Percentiles rank a stretch among this genome's conserved stretches.
Evolutionary conservation across 2,329 filamentous ascomycete genomes (phyloP).

Genomic region (Penicillium sp.): DNA sequence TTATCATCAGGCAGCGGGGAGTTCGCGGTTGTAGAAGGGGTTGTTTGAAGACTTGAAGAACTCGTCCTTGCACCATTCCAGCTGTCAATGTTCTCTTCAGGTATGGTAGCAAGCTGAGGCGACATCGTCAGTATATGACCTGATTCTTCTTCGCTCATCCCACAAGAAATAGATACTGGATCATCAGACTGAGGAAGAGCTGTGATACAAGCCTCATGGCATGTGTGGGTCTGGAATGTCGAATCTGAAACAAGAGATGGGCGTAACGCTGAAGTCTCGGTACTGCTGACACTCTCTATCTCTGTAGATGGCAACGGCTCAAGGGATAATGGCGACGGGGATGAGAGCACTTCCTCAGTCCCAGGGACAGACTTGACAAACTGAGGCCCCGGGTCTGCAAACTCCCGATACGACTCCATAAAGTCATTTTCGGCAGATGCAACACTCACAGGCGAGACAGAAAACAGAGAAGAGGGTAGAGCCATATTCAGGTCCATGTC

Average conservation of each 20-base stretch:
- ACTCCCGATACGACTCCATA: background rate
- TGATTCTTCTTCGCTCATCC: background rate
- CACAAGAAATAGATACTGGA: background rate
- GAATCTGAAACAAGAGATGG: background rate
- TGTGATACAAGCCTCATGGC: background rate
- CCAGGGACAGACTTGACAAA: background rate
- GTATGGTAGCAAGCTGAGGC: slow-evolving; percentile 6
- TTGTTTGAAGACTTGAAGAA: background rate
- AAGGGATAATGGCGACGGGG: slow-evolving; percentile 9
- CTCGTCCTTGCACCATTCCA: background rate
- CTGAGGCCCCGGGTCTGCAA: background rate
- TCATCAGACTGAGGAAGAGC: background rate
- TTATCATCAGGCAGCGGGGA: background rate
- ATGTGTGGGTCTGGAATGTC: background rate
- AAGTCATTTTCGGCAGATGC: background rate
- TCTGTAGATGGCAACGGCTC: background rate
- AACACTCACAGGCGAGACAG: background rate
- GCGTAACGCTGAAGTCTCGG: background rate
- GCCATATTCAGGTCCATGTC: slow-evolving; percentile 1
- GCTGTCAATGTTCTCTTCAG: background rate
- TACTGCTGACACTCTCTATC: background rate
- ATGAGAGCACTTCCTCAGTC: background rate
- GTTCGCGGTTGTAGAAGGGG: background rate
- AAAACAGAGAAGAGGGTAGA: background rate
- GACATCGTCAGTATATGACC: background rate